Evolutionary conservation across 202 grass and related monocot species (phyloP).

Genomic region (Eragrostis tef): DNA sequence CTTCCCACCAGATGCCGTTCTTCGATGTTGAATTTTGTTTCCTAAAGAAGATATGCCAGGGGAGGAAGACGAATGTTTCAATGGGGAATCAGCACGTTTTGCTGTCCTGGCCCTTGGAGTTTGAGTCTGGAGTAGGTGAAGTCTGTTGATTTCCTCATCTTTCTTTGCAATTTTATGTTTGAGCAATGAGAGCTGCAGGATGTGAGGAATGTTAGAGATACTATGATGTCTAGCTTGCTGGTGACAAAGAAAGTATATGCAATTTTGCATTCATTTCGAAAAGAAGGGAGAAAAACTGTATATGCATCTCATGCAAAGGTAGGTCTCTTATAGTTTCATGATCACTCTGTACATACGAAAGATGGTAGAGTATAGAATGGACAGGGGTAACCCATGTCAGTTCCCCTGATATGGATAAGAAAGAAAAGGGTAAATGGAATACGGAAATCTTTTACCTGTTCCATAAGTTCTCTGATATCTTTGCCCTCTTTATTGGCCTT

Average conservation of each 20-base stretch:
- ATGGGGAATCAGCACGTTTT: slow-evolving; percentile 48
- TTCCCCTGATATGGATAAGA: not conserved
- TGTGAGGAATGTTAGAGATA: slow-evolving; percentile 31
- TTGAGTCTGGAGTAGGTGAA: slow-evolving; percentile 57
- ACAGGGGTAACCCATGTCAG: slow-evolving; percentile 7
- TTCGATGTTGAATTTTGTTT: slow-evolving; percentile 51
- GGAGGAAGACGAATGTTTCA: slow-evolving; percentile 84
- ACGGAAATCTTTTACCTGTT: slow-evolving; percentile 58
- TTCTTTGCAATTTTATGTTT: slow-evolving; percentile 88
- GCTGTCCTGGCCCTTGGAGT: slow-evolving; percentile 50
- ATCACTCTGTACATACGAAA: slow-evolving; percentile 18
- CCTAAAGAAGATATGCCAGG: slow-evolving; percentile 60
- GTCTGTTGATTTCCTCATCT: slow-evolving; percentile 74
- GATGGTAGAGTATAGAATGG: slow-evolving; percentile 20
- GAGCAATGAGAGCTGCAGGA: slow-evolving; percentile 68
- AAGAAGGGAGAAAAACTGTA: not conserved
- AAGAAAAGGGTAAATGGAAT: slow-evolving; percentile 17
- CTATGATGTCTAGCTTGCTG: slow-evolving; percentile 13
- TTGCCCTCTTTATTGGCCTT: slow-evolving; percentile 89
- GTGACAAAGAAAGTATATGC: not conserved
- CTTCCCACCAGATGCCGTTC: slow-evolving; percentile 49
- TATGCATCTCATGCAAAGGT: not conserved
- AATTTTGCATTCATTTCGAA: slow-evolving; percentile 6
- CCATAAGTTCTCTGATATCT: slow-evolving; percentile 83
- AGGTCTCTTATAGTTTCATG: not conserved